Base-by-base conservation (phyloP, 148 eudicot species). In the Salicornia ramosissima region DNA sequence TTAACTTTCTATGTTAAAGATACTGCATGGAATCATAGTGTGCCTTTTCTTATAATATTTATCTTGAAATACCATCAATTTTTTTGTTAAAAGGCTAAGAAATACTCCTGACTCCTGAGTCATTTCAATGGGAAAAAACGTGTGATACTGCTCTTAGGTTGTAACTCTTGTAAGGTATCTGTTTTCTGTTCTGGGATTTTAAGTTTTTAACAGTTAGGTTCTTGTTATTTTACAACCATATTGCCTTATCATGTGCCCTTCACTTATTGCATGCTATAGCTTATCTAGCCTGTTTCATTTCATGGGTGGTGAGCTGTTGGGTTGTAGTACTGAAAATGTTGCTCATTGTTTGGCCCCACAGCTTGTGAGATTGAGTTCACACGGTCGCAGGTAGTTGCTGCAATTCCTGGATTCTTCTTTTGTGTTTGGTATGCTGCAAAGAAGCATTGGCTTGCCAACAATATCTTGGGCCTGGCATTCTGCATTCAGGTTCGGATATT, bases 361-460 rank as follows among this genome's bases (percentile, higher is more conserved):
- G 98, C 97, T 77, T 71, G 90, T 78, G 98, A 90, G 79, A 71
- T 94, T 68, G 98, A 94, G 81, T 94, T 94, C 70, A 90, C 98
- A 52, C 88, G 82, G 83, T 94, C 99, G 47, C 97, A 94, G 82
- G 72, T 88, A 36, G 81, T 94, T 55, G 96, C 99, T 8, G 91
- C 91, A 60, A 88, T 94, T 63, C 97, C 98, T 34, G 98, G 97
- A 63, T 75, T 83, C 71, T 88, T 94, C 76, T 90, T 94, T 77
- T 94, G 97, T 77, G 96, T 82, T 19, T 94, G 97, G 97, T 94
- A 94, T 81, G 98, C 96, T 80, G 80, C 83, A 70, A 80, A 88
- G 89, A 90, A 94, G 87, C 98, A 94, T 81, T 94, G 98, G 98
- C 83, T 94, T 64, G 97, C 98, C 60, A 94, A 94, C 87, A 94